phyloP scores from a whole-genome alignment of 306 rosid species.

The Rosa persica region DNA sequence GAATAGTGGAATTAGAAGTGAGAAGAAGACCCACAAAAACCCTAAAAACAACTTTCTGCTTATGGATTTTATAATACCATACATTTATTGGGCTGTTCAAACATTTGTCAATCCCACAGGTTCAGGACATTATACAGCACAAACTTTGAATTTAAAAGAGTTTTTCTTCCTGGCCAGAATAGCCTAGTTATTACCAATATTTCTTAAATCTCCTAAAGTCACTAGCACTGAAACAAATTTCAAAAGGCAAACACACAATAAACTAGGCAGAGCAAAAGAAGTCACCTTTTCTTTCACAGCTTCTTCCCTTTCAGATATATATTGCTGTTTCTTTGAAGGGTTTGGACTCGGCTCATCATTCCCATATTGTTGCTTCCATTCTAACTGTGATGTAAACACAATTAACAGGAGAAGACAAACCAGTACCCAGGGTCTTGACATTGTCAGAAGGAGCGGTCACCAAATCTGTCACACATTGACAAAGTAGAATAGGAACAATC shows the following conservation, averaged over 20 bases:
- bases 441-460: constrained; percentile 29
- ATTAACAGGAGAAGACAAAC: constrained; percentile 56
- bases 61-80: not conserved
- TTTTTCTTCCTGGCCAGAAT: not conserved
- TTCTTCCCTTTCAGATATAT: constrained; percentile 50
- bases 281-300: constrained; percentile 55
- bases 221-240: not conserved
- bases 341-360: constrained; percentile 45
- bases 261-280: constrained; percentile 5
- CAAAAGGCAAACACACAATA: not conserved
- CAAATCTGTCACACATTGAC: constrained; percentile 28
- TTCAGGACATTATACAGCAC: no score
- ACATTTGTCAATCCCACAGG: no score
- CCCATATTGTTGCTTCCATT: constrained; percentile 63
- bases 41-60: not conserved
- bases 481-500: not conserved
- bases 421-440: constrained; percentile 60
- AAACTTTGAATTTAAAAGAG: no score
- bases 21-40: not conserved
- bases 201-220: not conserved
- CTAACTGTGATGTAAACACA: constrained; percentile 58
- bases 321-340: constrained; percentile 37
- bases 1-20: no score
- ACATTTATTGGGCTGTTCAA: not conserved
- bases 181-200: not conserved